Conservation (phyloP, 768 basidiomycete genomes). For the Lactarius quietus region DNA sequence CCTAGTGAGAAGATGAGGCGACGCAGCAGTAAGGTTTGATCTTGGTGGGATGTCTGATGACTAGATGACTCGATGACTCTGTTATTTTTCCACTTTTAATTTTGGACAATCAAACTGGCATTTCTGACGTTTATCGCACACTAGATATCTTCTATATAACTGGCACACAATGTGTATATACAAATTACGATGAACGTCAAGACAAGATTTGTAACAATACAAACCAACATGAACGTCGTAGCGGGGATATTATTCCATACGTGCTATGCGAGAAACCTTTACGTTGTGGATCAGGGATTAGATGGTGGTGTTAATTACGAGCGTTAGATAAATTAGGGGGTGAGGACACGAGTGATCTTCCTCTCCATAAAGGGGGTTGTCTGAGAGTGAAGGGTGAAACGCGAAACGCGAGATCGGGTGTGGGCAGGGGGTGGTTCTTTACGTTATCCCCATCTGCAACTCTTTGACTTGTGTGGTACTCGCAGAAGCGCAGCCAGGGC, state of each 20-base stretch:
- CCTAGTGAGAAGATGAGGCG: neutral
- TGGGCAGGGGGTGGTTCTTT: neutral
- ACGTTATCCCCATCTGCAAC: conserved; percentile 15
- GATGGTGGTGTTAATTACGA: neutral
- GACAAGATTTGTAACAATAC: neutral
- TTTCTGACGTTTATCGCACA: neutral
- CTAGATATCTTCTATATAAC: neutral
- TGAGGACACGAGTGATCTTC: neutral
- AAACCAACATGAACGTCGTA: neutral
- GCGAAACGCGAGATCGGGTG: neutral
- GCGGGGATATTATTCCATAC: neutral
- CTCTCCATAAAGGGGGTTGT: neutral
- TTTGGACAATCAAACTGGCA: neutral
- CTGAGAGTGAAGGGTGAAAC: neutral
- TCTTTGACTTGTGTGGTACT: conserved; percentile 12
- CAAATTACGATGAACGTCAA: neutral
- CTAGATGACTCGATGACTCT: no score
- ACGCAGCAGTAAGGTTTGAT: conserved; percentile 14
- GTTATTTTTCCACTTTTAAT: no score
- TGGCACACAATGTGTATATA: neutral
- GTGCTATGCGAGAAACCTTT: neutral
- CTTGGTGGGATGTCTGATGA: neutral
- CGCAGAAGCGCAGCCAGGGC: conserved; percentile 15
- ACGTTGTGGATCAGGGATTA: neutral
- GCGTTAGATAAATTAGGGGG: conserved; percentile 7